phyloP scores from a whole-genome alignment of 2,329 filamentous ascomycete genomes.

The Knufia fluminis region DNA sequence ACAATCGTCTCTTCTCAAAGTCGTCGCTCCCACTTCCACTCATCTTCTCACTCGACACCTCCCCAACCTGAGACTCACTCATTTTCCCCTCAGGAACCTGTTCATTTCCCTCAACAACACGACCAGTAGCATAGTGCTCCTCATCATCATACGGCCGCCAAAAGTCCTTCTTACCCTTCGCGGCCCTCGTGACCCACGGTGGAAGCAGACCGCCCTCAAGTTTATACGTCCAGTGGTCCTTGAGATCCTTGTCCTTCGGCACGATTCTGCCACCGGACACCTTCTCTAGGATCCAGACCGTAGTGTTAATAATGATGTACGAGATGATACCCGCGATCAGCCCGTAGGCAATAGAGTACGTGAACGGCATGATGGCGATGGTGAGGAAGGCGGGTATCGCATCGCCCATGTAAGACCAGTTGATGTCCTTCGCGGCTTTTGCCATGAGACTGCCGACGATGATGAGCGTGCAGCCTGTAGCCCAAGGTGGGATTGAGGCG shows the following conservation, averaged over 20 bases:
- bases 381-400: slow-evolving; percentile 76
- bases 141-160: slow-evolving; percentile 45
- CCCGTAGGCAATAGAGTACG: slow-evolving; percentile 79
- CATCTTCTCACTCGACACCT: neutral
- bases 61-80: slow-evolving; percentile 5
- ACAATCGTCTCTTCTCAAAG: slow-evolving; percentile 3
- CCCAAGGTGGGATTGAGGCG: slow-evolving; percentile 80
- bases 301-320: slow-evolving; percentile 66
- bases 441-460: slow-evolving; percentile 83
- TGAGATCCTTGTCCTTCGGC: slow-evolving; percentile 64
- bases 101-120: neutral
- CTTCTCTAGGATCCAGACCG: slow-evolving; percentile 60
- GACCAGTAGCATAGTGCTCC: slow-evolving; percentile 10
- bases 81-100: slow-evolving; percentile 1
- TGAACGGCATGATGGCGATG: slow-evolving; percentile 80
- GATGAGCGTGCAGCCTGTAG: slow-evolving; percentile 78
- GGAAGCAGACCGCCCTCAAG: slow-evolving; percentile 67
- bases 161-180: slow-evolving; percentile 62
- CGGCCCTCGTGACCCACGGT: slow-evolving; percentile 58
- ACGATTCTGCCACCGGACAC: slow-evolving; percentile 59
- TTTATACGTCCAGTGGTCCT: slow-evolving; percentile 72
- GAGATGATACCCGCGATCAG: slow-evolving; percentile 70
- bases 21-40: slow-evolving; percentile 2
- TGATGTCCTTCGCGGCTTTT: slow-evolving; percentile 60
- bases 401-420: slow-evolving; percentile 80